Percentiles rank a stretch among this genome's conserved stretches.
These are phyloP conservation scores for Pyrus hybrid DNA, from an alignment of 331 rosid species.

Conservation along the genomic window DNA sequence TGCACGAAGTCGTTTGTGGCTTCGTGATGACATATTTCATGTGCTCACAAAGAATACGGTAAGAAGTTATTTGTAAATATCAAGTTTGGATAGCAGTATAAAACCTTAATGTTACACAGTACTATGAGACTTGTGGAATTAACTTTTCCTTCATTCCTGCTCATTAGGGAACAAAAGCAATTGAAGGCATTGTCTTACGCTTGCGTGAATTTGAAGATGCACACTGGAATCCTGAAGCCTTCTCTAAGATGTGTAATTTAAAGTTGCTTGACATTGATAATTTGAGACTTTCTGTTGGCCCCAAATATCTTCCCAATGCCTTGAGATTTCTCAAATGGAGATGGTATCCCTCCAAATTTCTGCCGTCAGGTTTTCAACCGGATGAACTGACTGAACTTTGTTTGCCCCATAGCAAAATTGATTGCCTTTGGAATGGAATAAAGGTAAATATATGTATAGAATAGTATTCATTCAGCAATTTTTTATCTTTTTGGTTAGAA, in stretches of 20 bases:
- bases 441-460: background rate
- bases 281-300: background rate
- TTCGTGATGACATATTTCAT: background rate
- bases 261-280: background rate
- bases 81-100: background rate
- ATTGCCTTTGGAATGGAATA: background rate
- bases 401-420: background rate
- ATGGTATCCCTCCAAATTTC: background rate
- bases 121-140: background rate
- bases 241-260: background rate
- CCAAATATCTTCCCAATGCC: background rate
- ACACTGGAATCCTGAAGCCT: background rate
- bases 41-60: background rate
- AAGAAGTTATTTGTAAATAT: background rate
- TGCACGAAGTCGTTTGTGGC: conserved; percentile 2
- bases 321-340: background rate
- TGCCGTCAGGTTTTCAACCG: background rate
- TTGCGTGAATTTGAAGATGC: background rate
- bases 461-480: background rate
- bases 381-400: background rate
- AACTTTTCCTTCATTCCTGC: background rate
- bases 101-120: background rate
- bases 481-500: background rate
- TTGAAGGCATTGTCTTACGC: background rate
- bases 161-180: no score